Base-by-base conservation (phyloP, 495 filamentous ascomycete genomes). In the Articulospora tetracladia region DNA sequence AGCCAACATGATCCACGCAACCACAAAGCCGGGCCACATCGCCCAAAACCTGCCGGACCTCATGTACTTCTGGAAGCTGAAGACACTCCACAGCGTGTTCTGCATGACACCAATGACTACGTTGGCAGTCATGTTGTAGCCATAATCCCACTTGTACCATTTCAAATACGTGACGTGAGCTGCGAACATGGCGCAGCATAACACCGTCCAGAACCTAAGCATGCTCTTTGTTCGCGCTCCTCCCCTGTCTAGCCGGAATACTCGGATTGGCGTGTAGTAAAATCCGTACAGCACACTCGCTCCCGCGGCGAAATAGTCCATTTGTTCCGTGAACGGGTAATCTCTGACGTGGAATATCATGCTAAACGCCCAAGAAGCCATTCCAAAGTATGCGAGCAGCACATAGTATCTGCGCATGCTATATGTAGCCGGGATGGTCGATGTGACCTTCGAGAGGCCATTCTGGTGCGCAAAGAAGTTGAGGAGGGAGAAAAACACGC, bases 51-150 rank as follows among this genome's bases (percentile, higher is more conserved):
- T 70, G 47, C 83, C 81, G 50, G 83, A 76, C 63, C 84, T 84
- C 66, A 78, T 76, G 73, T 94, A 98, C 53, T 86, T 82, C 66
- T 70, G 73, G 59, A 88, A 84, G 65, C 90, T 93, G 72, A 95
- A 97, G 63, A 79, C 85, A 15, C 81, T 90, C 94, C 94, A 98
- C 56, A 98, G 68, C 4, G 85, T 46, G 62, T 98, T 97, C 69
- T 90, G 87, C 26, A 95, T 70, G 50, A 90, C 78, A 0, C 94
- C 94, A 24, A 89, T 81, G 13, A 82, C 85, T 25, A 98, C 90
- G 66, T 97, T 98, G 19, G 92, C 95, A 1, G 85, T 83, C 93
- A 98, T 98, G 66, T 98, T 98, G 75, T 98, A 98, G 1, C 86
- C 86, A 69, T 98, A 98, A 69, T 97, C 89, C 91, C 94, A 98